Evolutionary conservation across 306 rosid genomes (phyloP).

Genomic region (Cercis canadensis): DNA sequence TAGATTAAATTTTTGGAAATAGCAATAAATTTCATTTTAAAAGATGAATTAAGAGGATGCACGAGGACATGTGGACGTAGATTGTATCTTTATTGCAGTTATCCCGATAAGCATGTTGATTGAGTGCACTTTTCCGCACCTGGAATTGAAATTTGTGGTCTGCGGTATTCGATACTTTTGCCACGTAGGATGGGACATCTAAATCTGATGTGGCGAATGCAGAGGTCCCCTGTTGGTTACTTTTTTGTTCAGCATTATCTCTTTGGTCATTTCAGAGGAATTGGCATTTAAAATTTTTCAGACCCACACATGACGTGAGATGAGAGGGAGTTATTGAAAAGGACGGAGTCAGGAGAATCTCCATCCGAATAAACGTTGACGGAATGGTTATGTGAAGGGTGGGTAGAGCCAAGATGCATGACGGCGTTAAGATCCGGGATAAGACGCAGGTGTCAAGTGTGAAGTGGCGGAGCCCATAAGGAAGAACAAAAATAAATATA

Average conservation of each 20-base stretch:
- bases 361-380: conserved; percentile 29
- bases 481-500: too few species aligned
- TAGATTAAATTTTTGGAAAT: too few species aligned
- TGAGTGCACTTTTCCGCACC: neutral
- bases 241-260: conserved; percentile 44
- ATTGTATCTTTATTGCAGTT: conserved; percentile 42
- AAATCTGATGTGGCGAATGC: conserved; percentile 31
- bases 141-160: neutral
- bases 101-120: conserved; percentile 47
- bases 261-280: too few species aligned
- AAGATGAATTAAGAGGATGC: too few species aligned
- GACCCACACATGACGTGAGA: too few species aligned
- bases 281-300: neutral
- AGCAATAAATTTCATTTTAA: too few species aligned
- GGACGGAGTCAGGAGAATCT: neutral
- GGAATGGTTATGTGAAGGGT: conserved; percentile 14
- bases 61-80: too few species aligned
- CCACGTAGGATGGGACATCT: conserved; percentile 31
- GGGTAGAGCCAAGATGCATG: neutral
- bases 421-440: conserved; percentile 33
- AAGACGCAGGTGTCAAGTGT: neutral
- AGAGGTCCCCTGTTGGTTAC: conserved; percentile 29
- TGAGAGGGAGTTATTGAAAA: neutral
- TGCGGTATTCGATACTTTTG: neutral
- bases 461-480: too few species aligned